phyloP scores from a whole-genome alignment of 2,329 filamentous ascomycete genomes.

The Iodosphaeria phyllophila region DNA sequence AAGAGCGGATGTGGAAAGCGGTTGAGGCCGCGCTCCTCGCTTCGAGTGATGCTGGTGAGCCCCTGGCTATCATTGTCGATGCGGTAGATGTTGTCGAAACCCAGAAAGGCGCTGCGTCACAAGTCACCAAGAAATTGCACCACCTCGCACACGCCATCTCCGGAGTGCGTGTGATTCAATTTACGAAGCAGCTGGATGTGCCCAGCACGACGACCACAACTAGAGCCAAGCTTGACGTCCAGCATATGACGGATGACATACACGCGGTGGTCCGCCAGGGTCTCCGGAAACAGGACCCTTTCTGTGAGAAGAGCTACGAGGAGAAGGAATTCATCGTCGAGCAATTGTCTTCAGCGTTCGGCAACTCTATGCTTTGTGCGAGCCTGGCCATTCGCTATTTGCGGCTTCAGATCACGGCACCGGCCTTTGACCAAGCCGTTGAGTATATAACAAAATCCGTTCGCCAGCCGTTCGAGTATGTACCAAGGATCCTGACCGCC shows the following conservation, averaged over 20 bases:
- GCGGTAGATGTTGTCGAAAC: conserved; percentile 15
- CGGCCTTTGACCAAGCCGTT: conserved; percentile 11
- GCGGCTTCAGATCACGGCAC: conserved; percentile 9
- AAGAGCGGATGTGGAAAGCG: conserved; percentile 16
- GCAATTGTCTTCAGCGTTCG: too few species aligned
- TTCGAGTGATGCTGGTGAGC: conserved; percentile 12
- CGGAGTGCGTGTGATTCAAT: too few species aligned
- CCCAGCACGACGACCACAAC: too few species aligned
- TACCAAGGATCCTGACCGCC: conserved; percentile 9
- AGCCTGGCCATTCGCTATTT: conserved; percentile 15
- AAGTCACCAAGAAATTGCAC: too few species aligned
- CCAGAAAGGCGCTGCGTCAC: conserved; percentile 13
- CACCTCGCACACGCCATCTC: too few species aligned
- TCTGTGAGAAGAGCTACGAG: too few species aligned
- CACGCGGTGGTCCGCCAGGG: too few species aligned
- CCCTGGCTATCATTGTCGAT: conserved; percentile 18
- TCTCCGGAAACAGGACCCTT: too few species aligned
- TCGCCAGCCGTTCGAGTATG: conserved; percentile 13
- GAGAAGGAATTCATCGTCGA: too few species aligned
- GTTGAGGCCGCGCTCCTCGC: conserved; percentile 12
- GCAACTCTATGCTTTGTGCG: conserved; percentile 20
- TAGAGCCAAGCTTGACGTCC: too few species aligned
- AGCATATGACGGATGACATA: too few species aligned
- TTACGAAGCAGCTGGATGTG: too few species aligned
- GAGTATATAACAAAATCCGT: conserved; percentile 11